phyloP scores from a whole-genome alignment of 2,329 filamentous ascomycete species.

The Salinomyces thailandicus region DNA sequence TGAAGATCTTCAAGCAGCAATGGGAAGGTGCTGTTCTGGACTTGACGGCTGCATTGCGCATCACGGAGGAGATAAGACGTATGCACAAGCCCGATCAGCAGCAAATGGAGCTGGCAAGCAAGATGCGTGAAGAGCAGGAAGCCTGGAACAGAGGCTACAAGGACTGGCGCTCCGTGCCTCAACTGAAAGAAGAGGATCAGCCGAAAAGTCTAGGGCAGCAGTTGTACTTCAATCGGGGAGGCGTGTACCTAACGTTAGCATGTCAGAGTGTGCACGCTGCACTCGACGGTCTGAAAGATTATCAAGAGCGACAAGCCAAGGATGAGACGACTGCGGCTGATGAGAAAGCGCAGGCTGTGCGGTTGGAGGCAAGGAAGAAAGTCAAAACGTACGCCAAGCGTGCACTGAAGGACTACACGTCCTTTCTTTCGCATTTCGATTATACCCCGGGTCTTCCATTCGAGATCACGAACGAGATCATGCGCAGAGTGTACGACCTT shows the following conservation, averaged over 20 bases:
- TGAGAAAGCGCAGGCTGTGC: slow-evolving; percentile 35
- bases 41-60: slow-evolving; percentile 55
- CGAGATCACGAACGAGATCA: slow-evolving; percentile 47
- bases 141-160: slow-evolving; percentile 29
- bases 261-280: slow-evolving; percentile 53
- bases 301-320: slow-evolving; percentile 20
- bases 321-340: slow-evolving; percentile 34
- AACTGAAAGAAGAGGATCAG: slow-evolving; percentile 53
- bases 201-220: slow-evolving; percentile 66
- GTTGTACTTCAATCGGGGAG: slow-evolving; percentile 64
- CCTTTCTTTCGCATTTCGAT: slow-evolving; percentile 63
- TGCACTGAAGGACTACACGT: slow-evolving; percentile 62
- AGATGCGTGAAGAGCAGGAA: slow-evolving; percentile 28
- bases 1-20: slow-evolving; percentile 66
- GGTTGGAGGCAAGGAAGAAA: slow-evolving; percentile 53
- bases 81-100: slow-evolving; percentile 39
- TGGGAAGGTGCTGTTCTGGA: slow-evolving; percentile 59
- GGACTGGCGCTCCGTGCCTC: slow-evolving; percentile 41
- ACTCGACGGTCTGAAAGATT: slow-evolving; percentile 38
- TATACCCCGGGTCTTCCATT: slow-evolving; percentile 63
- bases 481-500: slow-evolving; percentile 48
- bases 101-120: slow-evolving; percentile 44
- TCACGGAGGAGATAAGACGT: slow-evolving; percentile 32
- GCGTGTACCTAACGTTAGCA: slow-evolving; percentile 61
- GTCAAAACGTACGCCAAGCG: slow-evolving; percentile 67